A percentile compares a stretch with the other conserved stretches of the same genome.
phyloP scores from a whole-genome alignment of 768 basidiomycete species.

The Xerocomellus intermedius region DNA sequence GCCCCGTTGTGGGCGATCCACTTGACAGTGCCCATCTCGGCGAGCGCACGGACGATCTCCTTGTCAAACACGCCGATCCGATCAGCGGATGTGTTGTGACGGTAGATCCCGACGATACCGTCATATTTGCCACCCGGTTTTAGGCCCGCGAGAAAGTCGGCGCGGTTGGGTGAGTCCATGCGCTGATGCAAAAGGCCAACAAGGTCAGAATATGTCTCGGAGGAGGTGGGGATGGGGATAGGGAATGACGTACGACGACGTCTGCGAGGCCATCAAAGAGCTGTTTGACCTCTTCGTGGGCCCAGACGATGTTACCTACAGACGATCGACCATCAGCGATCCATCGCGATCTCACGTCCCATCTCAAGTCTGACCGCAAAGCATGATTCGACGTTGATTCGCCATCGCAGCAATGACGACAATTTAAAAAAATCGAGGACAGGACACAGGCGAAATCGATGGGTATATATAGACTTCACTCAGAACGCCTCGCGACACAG shows the following conservation, averaged over 20 bases:
- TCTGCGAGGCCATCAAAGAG: slow-evolving; percentile 70
- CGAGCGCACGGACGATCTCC: slow-evolving; percentile 69
- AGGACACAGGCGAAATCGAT: not conserved
- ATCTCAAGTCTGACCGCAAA: slow-evolving; percentile 31
- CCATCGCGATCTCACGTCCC: not conserved
- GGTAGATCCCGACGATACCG: slow-evolving; percentile 73
- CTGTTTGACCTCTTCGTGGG: slow-evolving; percentile 66
- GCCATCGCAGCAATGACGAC: slow-evolving; percentile 12
- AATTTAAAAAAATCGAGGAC: not conserved
- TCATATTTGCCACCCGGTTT: slow-evolving; percentile 70
- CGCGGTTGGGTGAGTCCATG: slow-evolving; percentile 59
- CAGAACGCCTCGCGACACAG: too few species aligned
- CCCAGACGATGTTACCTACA: slow-evolving; percentile 75
- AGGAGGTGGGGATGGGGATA: not conserved
- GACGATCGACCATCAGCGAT: not conserved
- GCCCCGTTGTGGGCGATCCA: slow-evolving; percentile 95
- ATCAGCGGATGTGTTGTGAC: slow-evolving; percentile 64
- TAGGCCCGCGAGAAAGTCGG: slow-evolving; percentile 67
- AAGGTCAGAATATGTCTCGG: too few species aligned
- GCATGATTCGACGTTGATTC: slow-evolving; percentile 27
- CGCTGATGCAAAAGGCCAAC: slow-evolving; percentile 29
- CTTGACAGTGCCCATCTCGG: slow-evolving; percentile 52
- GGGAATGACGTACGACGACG: slow-evolving; percentile 58
- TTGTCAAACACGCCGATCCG: slow-evolving; percentile 77
- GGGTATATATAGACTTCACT: too few species aligned